Evolutionary conservation across 208 protist species (phyloP).

Genomic region (Naegleria fowleri): DNA sequence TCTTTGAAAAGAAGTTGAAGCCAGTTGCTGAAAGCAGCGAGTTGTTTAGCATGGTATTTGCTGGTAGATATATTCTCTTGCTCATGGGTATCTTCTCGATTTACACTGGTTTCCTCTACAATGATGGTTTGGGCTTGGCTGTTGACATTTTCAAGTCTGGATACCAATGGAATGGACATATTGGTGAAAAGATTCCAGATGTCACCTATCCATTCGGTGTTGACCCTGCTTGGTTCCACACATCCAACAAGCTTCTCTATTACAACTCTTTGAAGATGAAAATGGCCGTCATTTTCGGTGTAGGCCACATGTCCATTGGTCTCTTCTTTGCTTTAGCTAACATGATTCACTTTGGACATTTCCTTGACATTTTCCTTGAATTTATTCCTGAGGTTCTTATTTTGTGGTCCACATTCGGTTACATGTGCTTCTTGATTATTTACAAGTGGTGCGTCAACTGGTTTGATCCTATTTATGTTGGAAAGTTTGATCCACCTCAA

Average conservation of each 20-base stretch:
- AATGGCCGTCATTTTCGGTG: constrained; percentile 89
- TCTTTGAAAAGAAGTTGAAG: constrained; percentile 73
- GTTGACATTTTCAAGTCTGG: constrained; percentile 38
- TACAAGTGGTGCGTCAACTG: constrained; percentile 90
- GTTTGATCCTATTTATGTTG: constrained; percentile 37
- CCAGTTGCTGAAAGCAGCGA: constrained; percentile 70
- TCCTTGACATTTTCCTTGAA: constrained; percentile 68
- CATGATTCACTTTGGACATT: constrained; percentile 73
- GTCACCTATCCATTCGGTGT: constrained; percentile 59
- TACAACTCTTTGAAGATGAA: constrained; percentile 99
- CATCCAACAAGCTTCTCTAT: constrained; percentile 90
- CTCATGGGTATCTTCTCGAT: constrained; percentile 91
- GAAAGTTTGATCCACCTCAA: constrained; percentile 47
- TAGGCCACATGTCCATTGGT: constrained; percentile 91
- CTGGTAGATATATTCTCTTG: constrained; percentile 85
- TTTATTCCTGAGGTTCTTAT: constrained; percentile 96
- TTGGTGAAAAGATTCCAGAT: constrained; percentile 27
- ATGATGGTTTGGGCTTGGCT: constrained; percentile 81
- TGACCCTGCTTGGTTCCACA: constrained; percentile 74
- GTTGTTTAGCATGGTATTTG: constrained; percentile 75
- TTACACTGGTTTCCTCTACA: constrained; percentile 95
- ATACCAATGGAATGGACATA: not conserved
- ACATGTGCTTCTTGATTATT: constrained; percentile 93
- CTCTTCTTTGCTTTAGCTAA: constrained; percentile 82
- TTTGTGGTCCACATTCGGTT: constrained; percentile 84